These are phyloP conservation scores for Sclerotinia trifoliorum DNA, from an alignment of 2,329 filamentous ascomycete species.

Conservation along the genomic window DNA sequence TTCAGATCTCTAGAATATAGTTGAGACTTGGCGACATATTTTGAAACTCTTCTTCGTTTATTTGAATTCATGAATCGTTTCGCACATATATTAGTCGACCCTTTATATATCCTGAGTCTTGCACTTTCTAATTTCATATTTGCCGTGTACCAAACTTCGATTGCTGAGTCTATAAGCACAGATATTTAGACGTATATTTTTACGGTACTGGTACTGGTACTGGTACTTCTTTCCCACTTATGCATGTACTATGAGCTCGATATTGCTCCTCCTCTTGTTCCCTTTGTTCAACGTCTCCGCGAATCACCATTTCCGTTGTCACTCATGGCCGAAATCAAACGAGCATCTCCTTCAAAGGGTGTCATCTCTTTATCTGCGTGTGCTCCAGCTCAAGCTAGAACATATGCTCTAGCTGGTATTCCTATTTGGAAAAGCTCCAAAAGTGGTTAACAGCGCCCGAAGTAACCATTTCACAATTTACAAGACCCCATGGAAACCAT, in stretches of 20 bases:
- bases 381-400: slow-evolving; percentile 84
- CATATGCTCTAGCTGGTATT: slow-evolving; percentile 83
- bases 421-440: neutral
- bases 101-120: neutral
- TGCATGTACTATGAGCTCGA: slow-evolving; percentile 65
- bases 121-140: neutral
- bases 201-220: no score
- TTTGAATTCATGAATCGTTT: no score
- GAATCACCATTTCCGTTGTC: slow-evolving; percentile 86
- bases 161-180: no score
- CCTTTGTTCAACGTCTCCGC: slow-evolving; percentile 74
- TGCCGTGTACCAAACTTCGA: neutral
- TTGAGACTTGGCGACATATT: neutral
- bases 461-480: neutral
- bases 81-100: neutral
- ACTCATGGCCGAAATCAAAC: slow-evolving; percentile 95
- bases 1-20: no score
- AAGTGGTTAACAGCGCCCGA: neutral
- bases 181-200: neutral
- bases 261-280: slow-evolving; percentile 78
- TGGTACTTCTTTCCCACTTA: neutral
- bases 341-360: slow-evolving; percentile 93
- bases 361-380: slow-evolving; percentile 85
- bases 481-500: neutral
- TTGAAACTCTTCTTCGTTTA: neutral